Base-by-base conservation (phyloP, 2,329 filamentous ascomycete species). In the Cercospora brassicicola region DNA sequence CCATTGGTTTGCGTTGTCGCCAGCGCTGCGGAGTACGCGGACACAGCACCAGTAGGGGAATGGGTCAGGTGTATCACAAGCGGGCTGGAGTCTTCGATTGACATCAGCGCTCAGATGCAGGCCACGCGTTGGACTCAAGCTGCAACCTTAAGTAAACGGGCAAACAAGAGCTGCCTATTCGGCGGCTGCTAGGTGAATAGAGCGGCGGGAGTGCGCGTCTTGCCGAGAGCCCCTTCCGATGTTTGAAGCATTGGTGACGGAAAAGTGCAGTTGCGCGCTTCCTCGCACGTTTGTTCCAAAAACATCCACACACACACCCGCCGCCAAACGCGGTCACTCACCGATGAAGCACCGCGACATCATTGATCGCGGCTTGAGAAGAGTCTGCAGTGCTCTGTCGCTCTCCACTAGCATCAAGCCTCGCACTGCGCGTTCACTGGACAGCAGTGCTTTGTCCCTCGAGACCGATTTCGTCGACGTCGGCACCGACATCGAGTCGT, bases 331-430 rank as follows among this genome's bases (percentile, higher is more conserved):
- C 26, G 48, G 10, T 20, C 33, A 28, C 53, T 45, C 30, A n/a
- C 51, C 51, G 31, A 57, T 45, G 51, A 33, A 18, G 33, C 62
- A 20, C 36, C 48, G 59, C 42, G 30, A 65, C 56, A 30, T 65
- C 56, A 51, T 61, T 13, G 56, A 55, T 20, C 64, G 67, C 62
- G 63, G 69, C 45, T 60, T 67, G 61, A 62, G 48, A 42, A 69
- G 67, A 63, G 57, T 68, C 48, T 53, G 69, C 57, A 59, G 28
- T 31, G 56, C 31, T 39, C 62, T 64, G 45, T 48, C 57, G 26
- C 56, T 59, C 62, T 26, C 57, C 51, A 59, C 18, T 62, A 59
- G 36, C 45, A 18, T 59, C 61, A 64, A 65, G 48, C 62, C 45
- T 51, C 45, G 36, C 56, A 51, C 62, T 51, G 61, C 65, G 10